phyloP scores from a whole-genome alignment of 768 basidiomycete species.

The Ramaria rubella region DNA sequence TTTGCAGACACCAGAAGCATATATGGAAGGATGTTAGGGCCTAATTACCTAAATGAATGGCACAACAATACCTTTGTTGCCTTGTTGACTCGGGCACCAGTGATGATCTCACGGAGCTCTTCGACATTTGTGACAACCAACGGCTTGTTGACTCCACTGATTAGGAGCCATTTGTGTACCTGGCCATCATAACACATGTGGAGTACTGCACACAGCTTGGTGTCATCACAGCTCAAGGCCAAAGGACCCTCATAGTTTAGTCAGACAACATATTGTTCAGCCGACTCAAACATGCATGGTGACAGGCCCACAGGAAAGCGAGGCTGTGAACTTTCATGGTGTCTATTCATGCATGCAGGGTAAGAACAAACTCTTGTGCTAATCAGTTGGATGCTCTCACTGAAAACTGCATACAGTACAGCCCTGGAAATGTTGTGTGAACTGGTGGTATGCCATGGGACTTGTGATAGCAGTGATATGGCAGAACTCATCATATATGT shows the following conservation, averaged over 20 bases:
- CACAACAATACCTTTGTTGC: slow-evolving; percentile 20
- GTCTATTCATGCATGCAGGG: background rate
- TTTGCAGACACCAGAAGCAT: slow-evolving; percentile 27
- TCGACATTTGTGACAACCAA: slow-evolving; percentile 20
- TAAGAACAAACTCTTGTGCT: background rate
- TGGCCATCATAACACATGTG: slow-evolving; percentile 22
- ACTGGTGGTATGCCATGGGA: slow-evolving; percentile 22
- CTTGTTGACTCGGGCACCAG: slow-evolving; percentile 7
- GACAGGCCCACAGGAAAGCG: background rate
- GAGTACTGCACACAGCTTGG: slow-evolving; percentile 24
- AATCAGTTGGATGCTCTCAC: slow-evolving; percentile 8
- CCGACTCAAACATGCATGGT: background rate
- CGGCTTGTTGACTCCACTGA: slow-evolving; percentile 21
- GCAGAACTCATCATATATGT: slow-evolving; percentile 26
- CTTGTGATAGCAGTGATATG: slow-evolving; percentile 24
- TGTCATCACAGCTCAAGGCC: slow-evolving; percentile 31
- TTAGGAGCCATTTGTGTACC: slow-evolving; percentile 17
- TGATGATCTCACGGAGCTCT: slow-evolving; percentile 12
- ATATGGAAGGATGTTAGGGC: slow-evolving; percentile 17
- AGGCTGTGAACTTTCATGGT: background rate
- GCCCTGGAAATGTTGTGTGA: slow-evolving; percentile 19
- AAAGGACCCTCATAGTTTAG: slow-evolving; percentile 6
- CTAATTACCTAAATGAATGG: background rate
- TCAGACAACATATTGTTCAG: background rate
- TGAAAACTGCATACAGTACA: slow-evolving; percentile 16